A percentile compares a stretch with the other conserved stretches of the same genome.
phyloP scores from a whole-genome alignment of 2,329 filamentous ascomycete species.

The Alternaria arborescens region DNA sequence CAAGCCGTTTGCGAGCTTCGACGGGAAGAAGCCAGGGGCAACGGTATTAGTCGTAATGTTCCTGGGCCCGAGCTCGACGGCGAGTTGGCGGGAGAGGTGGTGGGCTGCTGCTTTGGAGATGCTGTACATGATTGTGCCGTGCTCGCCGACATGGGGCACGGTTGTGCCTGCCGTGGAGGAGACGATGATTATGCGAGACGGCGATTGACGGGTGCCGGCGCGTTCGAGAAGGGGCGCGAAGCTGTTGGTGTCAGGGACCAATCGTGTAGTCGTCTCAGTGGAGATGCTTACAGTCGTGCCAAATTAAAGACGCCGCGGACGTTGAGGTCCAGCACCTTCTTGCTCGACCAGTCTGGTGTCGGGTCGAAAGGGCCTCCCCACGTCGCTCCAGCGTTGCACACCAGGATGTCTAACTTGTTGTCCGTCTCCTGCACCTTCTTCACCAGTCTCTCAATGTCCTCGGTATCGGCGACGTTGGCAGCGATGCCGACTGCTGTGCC shows the following conservation, averaged over 20 bases:
- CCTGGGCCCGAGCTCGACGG: conserved; percentile 51
- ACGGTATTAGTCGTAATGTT: conserved; percentile 53
- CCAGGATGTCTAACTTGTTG: conserved; percentile 48
- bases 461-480: conserved; percentile 50
- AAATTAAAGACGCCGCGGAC: conserved; percentile 53
- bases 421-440: conserved; percentile 43
- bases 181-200: conserved; percentile 51
- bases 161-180: conserved; percentile 48
- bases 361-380: conserved; percentile 52
- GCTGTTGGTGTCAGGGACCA: conserved; percentile 25
- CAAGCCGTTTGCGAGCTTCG: conserved; percentile 48
- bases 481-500: conserved; percentile 48
- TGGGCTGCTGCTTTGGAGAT: conserved; percentile 53
- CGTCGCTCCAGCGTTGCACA: conserved; percentile 52
- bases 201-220: conserved; percentile 41
- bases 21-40: conserved; percentile 53
- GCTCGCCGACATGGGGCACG: conserved; percentile 49
- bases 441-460: conserved; percentile 48
- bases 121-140: conserved; percentile 53
- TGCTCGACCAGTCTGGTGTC: conserved; percentile 46
- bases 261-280: no score
- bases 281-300: conserved; percentile 42
- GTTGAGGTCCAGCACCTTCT: conserved; percentile 52
- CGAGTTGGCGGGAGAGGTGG: conserved; percentile 51
- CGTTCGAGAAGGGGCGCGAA: conserved; percentile 49